Conservation (phyloP, 2,329 filamentous ascomycete genomes). For the Fusarium longipes region DNA sequence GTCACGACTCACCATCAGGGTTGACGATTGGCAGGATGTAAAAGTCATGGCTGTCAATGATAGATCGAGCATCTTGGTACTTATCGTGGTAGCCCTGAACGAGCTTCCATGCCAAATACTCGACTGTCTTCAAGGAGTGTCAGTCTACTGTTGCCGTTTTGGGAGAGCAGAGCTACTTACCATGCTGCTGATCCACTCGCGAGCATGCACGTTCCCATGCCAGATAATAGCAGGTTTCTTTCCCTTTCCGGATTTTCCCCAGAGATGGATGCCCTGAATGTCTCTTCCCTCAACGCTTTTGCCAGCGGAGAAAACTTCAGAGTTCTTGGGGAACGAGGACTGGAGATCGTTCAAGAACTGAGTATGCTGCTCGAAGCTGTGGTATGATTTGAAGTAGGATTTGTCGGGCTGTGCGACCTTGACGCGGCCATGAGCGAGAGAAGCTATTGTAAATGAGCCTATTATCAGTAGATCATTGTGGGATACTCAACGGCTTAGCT, state of each 20-base stretch:
- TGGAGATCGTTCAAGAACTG: constrained; percentile 60
- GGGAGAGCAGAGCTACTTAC: constrained; percentile 38
- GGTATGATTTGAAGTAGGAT: constrained; percentile 65
- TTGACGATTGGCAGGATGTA: constrained; percentile 73
- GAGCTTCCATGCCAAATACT: constrained; percentile 40
- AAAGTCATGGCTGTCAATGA: constrained; percentile 71
- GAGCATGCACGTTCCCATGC: constrained; percentile 68
- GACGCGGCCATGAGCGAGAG: neutral
- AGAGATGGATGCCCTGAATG: constrained; percentile 72
- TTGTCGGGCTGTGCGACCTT: constrained; percentile 15
- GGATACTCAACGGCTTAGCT: fast-evolving
- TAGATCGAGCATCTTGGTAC: constrained; percentile 15
- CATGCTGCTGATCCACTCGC: constrained; percentile 70
- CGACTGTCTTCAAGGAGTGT: constrained; percentile 23
- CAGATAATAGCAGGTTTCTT: constrained; percentile 64
- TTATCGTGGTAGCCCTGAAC: constrained; percentile 38
- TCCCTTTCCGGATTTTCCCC: constrained; percentile 58
- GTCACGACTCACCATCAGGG: constrained; percentile 61
- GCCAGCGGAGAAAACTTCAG: constrained; percentile 62
- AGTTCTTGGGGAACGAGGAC: constrained; percentile 55
- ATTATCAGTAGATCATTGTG: fast-evolving
- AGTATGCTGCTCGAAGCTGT: constrained; percentile 62
- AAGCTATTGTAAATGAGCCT: neutral
- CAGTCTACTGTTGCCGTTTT: fast-evolving
- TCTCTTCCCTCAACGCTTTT: constrained; percentile 58